phyloP scores from a whole-genome alignment of 345 rosid species.

The Kernera saxatilis region DNA sequence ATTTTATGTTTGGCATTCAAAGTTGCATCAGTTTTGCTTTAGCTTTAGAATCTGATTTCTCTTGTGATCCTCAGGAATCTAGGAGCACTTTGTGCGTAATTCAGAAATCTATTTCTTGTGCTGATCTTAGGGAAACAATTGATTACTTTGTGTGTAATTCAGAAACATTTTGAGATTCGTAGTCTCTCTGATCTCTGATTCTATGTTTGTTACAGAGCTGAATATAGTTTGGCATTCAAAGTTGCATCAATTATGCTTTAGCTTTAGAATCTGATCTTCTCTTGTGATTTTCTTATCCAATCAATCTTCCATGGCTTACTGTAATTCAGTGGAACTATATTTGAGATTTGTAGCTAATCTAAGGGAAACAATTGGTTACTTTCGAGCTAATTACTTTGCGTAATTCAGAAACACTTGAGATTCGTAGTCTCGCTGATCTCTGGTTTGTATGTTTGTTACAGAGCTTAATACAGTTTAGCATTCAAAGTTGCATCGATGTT shows the following conservation, averaged over 20 bases:
- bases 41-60: background rate
- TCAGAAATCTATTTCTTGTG: background rate
- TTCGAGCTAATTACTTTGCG: background rate
- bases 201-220: background rate
- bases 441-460: background rate
- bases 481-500: background rate
- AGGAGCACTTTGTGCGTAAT: background rate
- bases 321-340: background rate
- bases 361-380: background rate
- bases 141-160: background rate
- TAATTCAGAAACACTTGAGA: background rate
- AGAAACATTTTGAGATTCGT: background rate
- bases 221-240: background rate
- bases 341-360: background rate
- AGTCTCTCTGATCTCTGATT: background rate
- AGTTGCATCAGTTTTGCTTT: background rate
- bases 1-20: background rate
- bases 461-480: too few species aligned
- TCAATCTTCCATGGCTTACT: background rate
- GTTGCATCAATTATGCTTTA: background rate
- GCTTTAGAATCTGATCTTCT: background rate
- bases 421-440: background rate
- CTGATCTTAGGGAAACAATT: background rate
- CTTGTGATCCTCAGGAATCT: too few species aligned
- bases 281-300: background rate